phyloP scores from a whole-genome alignment of 305 asterid species.

The Solanum hybrid region DNA sequence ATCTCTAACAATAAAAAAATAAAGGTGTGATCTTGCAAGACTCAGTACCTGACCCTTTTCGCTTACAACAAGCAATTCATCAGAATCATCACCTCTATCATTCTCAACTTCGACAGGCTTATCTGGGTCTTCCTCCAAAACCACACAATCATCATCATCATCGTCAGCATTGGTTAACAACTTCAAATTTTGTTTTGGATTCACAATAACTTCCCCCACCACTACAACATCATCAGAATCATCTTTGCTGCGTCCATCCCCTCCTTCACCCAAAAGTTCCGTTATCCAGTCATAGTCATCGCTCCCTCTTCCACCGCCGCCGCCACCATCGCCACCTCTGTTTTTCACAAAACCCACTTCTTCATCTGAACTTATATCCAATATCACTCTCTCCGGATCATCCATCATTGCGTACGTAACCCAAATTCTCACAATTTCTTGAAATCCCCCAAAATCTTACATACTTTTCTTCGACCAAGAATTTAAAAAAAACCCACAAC shows the following conservation, averaged over 20 bases:
- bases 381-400: conserved; percentile 20
- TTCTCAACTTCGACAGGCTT: conserved; percentile 28
- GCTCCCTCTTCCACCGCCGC: conserved; percentile 11
- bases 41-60: conserved; percentile 88
- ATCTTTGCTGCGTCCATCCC: conserved; percentile 16
- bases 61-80: conserved; percentile 55
- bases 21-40: not conserved
- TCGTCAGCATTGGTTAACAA: conserved; percentile 13
- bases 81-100: conserved; percentile 33
- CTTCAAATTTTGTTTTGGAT: conserved; percentile 20
- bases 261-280: conserved; percentile 39
- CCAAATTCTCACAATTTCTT: not conserved
- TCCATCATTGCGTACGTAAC: conserved; percentile 26
- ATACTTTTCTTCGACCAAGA: not conserved
- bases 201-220: conserved; percentile 29
- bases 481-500: not conserved
- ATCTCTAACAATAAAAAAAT: not conserved
- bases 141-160: conserved; percentile 72
- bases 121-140: conserved; percentile 75
- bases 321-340: conserved; percentile 18
- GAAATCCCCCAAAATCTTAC: not conserved
- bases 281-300: conserved; percentile 50
- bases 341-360: conserved; percentile 31
- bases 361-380: conserved; percentile 85
- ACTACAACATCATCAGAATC: conserved; percentile 52